Evolutionary conservation across 257 asterid genomes (phyloP), one percentile per base, ranked within the genome.

Genomic region (Lavandula angustifolia): DNA sequence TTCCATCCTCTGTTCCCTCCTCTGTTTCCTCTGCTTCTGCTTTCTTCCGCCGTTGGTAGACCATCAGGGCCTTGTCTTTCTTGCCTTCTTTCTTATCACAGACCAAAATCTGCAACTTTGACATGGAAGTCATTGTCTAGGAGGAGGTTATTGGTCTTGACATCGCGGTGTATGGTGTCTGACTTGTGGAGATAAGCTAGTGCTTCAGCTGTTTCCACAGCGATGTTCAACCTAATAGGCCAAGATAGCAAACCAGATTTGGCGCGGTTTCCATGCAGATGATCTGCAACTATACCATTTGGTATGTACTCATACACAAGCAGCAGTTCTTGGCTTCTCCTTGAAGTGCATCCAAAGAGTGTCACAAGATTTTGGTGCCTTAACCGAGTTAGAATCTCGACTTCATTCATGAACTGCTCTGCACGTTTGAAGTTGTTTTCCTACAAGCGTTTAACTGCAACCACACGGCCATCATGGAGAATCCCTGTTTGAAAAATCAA

Each of bases 101-200:
- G 56, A 27, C 97, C 97, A 43, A 91, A 91, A 68, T 91, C 97
- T n/a, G 92, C 96, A 17, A 91, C 97, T 76, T 87, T 91, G 34
- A 87, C 91, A 41, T 78, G 73, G 77, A 85, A 87, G 47, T 84
- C 77, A 1, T 43, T 64, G 80, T 87, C 97, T 5, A 91, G 84
- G 55, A 87, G 92, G 48, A 91, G 69, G 69, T 91, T 91, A 62
- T 69, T 82, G 48, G 96, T 87, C 59, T 91, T 91, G 9, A 91
- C 96, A 71, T 91, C 97, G 7, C 97, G 80, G 43, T 91, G 97
- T 43, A 91, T 84, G 70, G 77, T 83, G 9, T 82, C 92, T 2
- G 95, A 85, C 33, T 66, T 75, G 12, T 91, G 97, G 27, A 91
- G 87, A 59, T 81, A 87, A 14, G 85, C 68, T 31, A 91, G 76